phyloP scores from a whole-genome alignment of 495 filamentous ascomycete species.

The Neurospora sp. region DNA sequence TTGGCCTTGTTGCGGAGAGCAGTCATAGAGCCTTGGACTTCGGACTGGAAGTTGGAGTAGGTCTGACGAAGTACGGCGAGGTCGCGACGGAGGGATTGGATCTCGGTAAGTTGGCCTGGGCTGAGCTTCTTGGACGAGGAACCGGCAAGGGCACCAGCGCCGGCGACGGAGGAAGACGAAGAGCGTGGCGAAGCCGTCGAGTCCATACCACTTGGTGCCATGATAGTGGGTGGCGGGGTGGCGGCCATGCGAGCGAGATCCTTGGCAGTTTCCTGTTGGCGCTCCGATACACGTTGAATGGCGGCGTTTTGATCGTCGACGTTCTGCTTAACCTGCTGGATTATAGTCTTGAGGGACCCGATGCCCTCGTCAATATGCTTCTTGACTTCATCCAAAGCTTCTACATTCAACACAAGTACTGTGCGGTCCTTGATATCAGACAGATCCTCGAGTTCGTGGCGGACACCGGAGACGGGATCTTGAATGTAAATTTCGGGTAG shows the following conservation, averaged over 20 bases:
- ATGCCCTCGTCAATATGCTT: slow-evolving; percentile 90
- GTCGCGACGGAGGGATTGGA: slow-evolving; percentile 79
- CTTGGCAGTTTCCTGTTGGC: slow-evolving; percentile 83
- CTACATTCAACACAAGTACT: slow-evolving; percentile 87
- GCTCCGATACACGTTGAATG: slow-evolving; percentile 81
- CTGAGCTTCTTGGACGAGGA: slow-evolving; percentile 25
- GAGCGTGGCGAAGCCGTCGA: slow-evolving; percentile 25
- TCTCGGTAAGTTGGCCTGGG: slow-evolving; percentile 52
- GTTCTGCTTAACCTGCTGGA: slow-evolving; percentile 70
- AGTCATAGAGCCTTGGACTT: slow-evolving; percentile 80
- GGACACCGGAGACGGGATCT: slow-evolving; percentile 85
- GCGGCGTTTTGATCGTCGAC: slow-evolving; percentile 69
- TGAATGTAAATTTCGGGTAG: slow-evolving; percentile 97
- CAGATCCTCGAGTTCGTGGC: slow-evolving; percentile 91
- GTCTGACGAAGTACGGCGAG: slow-evolving; percentile 89
- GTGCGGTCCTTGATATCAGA: slow-evolving; percentile 92
- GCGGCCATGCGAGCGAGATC: slow-evolving; percentile 77
- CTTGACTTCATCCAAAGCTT: slow-evolving; percentile 94
- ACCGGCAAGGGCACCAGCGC: neutral
- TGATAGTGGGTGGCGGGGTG: slow-evolving; percentile 41
- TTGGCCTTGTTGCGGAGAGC: slow-evolving; percentile 68
- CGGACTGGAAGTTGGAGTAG: slow-evolving; percentile 79
- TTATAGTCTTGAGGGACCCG: slow-evolving; percentile 63
- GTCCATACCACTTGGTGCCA: slow-evolving; percentile 12
- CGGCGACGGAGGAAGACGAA: slow-evolving; percentile 6